Evolutionary conservation across 2,329 filamentous ascomycete species (phyloP), one percentile per base, ranked within the genome.

Genomic region (Xylariaceae sp.): DNA sequence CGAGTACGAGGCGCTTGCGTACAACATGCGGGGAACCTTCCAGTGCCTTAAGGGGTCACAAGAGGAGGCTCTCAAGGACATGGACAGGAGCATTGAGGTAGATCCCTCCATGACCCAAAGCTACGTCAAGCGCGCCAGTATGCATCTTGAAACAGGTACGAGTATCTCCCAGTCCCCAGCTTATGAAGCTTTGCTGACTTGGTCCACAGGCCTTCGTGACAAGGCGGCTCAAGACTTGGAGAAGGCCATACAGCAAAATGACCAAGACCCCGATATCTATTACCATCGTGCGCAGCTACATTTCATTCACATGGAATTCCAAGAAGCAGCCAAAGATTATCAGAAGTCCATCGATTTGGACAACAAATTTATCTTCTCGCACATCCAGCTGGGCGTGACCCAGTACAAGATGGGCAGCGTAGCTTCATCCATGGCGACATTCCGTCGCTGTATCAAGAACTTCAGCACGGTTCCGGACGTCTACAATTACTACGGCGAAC

Each of bases 321-420:
- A 85, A 42, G 88, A 94, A 54, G 93, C 93, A 4, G 90, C 93
- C 45, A 95, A 94, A 72, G 93, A 98, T 71, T 98, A 98, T 72
- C 93, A 98, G 66, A 96, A 95, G 72, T 97, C 93, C 3, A 98
- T 98, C 59, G 93, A 98, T 57, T 79, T 98, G 22, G 93, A 98
- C 73, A 79, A 82, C 55, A 83, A 88, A 54, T 98, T 98, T 68
- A 98, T 98, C 72, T 98, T 95, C 78, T 97, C 91, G 7, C 93
- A 98, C 71, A 98, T 98, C 60, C 93, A 98, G 69, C 87, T 98
- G 33, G 93, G 93, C 65, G 93, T 98, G 39, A 98, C 93, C 37
- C 93, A 98, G 69, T 98, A 98, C 76, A 98, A 98, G 83, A 94
- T 97, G 86, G 93, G 93, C 54, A 95, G 89, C 22, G 87, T 98